Percentiles rank a stretch among this genome's conserved stretches.
These are phyloP conservation scores for Colletotrichum incanum DNA, from an alignment of 2,329 filamentous ascomycete species.

Conservation along the genomic window DNA sequence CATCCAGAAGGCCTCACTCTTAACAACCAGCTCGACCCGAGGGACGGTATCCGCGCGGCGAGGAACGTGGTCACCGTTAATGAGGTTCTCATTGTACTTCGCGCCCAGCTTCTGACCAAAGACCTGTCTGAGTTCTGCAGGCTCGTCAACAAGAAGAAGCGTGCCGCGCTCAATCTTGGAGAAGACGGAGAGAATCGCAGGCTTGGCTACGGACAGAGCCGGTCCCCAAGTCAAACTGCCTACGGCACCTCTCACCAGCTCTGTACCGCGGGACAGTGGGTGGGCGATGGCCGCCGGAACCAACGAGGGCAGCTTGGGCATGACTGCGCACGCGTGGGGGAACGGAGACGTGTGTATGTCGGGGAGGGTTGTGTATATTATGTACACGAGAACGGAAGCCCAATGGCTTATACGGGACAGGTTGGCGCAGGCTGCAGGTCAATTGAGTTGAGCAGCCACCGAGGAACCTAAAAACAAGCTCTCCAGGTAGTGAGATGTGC, in stretches of 20 bases:
- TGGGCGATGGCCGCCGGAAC: conserved; percentile 54
- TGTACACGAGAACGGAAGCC: neutral
- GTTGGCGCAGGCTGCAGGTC: conserved; percentile 10
- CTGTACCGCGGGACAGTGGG: conserved; percentile 57
- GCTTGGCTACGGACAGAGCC: conserved; percentile 62
- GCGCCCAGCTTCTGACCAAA: conserved; percentile 63
- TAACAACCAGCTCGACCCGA: conserved; percentile 71
- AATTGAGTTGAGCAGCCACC: conserved; percentile 40
- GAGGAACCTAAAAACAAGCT: conserved; percentile 35
- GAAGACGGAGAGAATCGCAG: conserved; percentile 62
- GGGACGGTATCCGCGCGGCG: conserved; percentile 55
- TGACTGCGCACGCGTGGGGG: conserved; percentile 18
- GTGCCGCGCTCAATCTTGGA: conserved; percentile 65
- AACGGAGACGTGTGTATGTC: neutral
- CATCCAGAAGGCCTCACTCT: conserved; percentile 80
- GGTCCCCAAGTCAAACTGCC: conserved; percentile 65
- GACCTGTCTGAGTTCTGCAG: conserved; percentile 56
- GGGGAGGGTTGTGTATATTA: conserved; percentile 4
- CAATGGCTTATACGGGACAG: neutral
- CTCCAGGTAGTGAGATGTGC: conserved; percentile 26
- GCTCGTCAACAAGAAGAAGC: conserved; percentile 64
- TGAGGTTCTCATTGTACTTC: conserved; percentile 55
- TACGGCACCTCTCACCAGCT: conserved; percentile 59
- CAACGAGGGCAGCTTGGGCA: conserved; percentile 52
- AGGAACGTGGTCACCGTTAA: conserved; percentile 49